A percentile compares a stretch with the other conserved stretches of the same genome.
These are phyloP conservation scores for Phoma herbarum DNA, from an alignment of 2,329 filamentous ascomycete species.

Conservation along the genomic window DNA sequence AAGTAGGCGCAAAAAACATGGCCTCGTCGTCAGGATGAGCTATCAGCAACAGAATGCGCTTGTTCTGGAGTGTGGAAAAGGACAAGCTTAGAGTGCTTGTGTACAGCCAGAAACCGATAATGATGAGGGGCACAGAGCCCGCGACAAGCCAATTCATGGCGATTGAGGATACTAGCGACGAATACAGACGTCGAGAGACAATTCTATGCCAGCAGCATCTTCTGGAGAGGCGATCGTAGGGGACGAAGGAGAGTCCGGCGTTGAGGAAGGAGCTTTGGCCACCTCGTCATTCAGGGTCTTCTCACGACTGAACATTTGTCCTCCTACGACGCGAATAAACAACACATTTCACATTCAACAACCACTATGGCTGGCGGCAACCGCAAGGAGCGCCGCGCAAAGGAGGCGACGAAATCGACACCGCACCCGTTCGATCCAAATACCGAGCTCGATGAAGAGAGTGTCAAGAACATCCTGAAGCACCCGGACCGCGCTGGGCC, in stretches of 20 bases:
- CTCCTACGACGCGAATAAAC: constrained; percentile 17
- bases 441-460: constrained; percentile 52
- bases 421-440: constrained; percentile 51
- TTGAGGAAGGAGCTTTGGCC: constrained; percentile 27
- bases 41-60: constrained; percentile 90
- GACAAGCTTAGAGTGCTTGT: constrained; percentile 56
- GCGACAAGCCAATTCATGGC: constrained; percentile 54
- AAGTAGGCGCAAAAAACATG: constrained; percentile 96
- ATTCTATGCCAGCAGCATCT: not conserved
- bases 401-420: constrained; percentile 38
- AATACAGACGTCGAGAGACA: not conserved
- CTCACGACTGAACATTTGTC: constrained; percentile 31
- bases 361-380: constrained; percentile 49
- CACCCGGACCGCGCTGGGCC: constrained; percentile 74
- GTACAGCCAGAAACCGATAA: constrained; percentile 58
- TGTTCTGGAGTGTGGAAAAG: constrained; percentile 76
- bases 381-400: constrained; percentile 57
- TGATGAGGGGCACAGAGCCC: constrained; percentile 53
- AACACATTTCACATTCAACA: not conserved
- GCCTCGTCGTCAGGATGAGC: constrained; percentile 98
- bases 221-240: not conserved
- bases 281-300: constrained; percentile 25
- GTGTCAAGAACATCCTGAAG: constrained; percentile 67
- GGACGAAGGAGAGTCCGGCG: constrained; percentile 3
- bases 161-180: not conserved